Conservation (phyloP, 2,329 filamentous ascomycete species). For the Ceratocystiopsis sp. region DNA sequence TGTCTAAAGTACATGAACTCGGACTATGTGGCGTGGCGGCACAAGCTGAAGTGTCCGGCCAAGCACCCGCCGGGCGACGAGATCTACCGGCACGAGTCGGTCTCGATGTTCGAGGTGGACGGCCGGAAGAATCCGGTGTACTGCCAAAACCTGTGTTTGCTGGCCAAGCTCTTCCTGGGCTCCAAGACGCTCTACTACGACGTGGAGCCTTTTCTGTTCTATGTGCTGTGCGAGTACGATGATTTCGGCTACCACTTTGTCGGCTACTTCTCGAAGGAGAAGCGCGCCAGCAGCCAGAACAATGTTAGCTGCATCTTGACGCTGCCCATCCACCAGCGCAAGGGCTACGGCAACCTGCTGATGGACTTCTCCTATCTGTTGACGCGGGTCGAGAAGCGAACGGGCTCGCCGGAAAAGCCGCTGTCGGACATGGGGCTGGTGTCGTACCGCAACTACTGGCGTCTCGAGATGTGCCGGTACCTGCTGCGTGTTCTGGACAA, state of each 20-base stretch:
- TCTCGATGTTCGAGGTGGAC: constrained; percentile 95
- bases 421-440: constrained; percentile 95
- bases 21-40: constrained; percentile 92
- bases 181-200: constrained; percentile 98
- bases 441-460: constrained; percentile 96
- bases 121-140: constrained; percentile 96
- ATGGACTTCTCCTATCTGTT: constrained; percentile 98
- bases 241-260: constrained; percentile 89
- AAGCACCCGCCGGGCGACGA: constrained; percentile 97
- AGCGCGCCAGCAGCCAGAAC: constrained; percentile 82
- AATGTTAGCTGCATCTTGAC: constrained; percentile 97
- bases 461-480: constrained; percentile 72
- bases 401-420: constrained; percentile 91
- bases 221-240: constrained; percentile 90
- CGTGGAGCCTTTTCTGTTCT: constrained; percentile 92
- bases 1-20: constrained; percentile 99
- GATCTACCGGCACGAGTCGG: constrained; percentile 80
- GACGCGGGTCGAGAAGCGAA: constrained; percentile 82
- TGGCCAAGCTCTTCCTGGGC: constrained; percentile 94
- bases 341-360: constrained; percentile 88
- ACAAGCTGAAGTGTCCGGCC: constrained; percentile 90
- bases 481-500: constrained; percentile 41
- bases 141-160: constrained; percentile 89
- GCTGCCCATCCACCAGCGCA: constrained; percentile 87
- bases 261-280: constrained; percentile 99